Evolutionary conservation across 176 grass and related monocot genomes (phyloP).

Genomic region (Aegilops sharonensis): DNA sequence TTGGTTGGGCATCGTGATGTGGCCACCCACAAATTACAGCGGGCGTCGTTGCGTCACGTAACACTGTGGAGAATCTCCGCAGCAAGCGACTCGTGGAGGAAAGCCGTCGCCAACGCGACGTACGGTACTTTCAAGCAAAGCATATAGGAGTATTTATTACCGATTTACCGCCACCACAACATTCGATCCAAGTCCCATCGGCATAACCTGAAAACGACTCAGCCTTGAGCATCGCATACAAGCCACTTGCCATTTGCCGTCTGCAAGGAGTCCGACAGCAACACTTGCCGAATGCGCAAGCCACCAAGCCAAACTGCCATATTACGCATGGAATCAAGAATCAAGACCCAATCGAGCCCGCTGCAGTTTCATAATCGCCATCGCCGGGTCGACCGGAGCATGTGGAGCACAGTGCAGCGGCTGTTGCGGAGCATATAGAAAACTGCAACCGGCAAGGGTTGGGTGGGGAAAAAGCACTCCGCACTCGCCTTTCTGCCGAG

Average conservation of each 20-base stretch:
- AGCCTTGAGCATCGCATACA: too few species aligned
- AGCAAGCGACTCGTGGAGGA: too few species aligned
- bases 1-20: not conserved
- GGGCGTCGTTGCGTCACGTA: not conserved
- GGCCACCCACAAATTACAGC: not conserved
- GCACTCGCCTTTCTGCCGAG: not conserved
- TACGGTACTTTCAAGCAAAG: slow-evolving; percentile 34
- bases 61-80: not conserved
- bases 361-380: not conserved
- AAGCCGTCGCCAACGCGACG: not conserved
- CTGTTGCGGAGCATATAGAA: not conserved
- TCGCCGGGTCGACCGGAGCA: slow-evolving; percentile 3
- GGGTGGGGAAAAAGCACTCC: not conserved
- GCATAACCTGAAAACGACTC: not conserved
- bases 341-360: not conserved
- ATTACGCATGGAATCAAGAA: not conserved
- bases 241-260: too few species aligned
- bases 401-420: not conserved
- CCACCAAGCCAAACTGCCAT: not conserved
- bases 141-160: too few species aligned
- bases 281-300: not conserved
- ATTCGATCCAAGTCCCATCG: not conserved
- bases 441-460: not conserved
- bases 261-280: not conserved
- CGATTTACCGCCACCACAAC: not conserved